phyloP scores from a whole-genome alignment of 1,284 basidiomycete genomes.

The Ceratobasidium sp. region DNA sequence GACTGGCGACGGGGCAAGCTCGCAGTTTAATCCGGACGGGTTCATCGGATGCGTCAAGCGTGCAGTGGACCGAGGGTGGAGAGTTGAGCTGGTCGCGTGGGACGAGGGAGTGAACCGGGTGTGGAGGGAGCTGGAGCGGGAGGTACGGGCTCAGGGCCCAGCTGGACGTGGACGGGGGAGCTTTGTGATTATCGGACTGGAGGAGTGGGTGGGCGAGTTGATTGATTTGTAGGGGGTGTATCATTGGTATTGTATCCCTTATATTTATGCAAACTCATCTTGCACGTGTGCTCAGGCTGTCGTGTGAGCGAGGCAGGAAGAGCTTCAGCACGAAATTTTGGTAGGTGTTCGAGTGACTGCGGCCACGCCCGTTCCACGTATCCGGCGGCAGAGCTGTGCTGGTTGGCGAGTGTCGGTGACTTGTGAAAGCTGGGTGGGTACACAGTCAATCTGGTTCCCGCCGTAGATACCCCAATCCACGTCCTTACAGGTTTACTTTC shows the following conservation, averaged over 20 bases:
- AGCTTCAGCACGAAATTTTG: no score
- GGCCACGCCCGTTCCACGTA: no score
- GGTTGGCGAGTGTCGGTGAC: no score
- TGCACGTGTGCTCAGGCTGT: background rate
- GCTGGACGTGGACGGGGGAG: slow-evolving; percentile 47
- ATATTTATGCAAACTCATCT: slow-evolving; percentile 3
- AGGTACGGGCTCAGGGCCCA: slow-evolving; percentile 54
- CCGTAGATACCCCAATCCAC: background rate
- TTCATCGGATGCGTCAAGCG: slow-evolving; percentile 83
- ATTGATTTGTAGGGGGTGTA: slow-evolving; percentile 40
- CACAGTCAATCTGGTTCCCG: background rate
- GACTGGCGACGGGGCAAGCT: slow-evolving; percentile 86
- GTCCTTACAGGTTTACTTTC: background rate
- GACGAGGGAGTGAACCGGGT: slow-evolving; percentile 75
- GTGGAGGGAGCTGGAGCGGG: slow-evolving; percentile 53
- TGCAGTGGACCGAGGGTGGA: slow-evolving; percentile 84
- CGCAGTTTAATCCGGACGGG: slow-evolving; percentile 86
- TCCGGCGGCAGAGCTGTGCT: background rate
- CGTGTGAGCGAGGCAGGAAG: background rate
- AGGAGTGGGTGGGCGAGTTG: slow-evolving; percentile 65
- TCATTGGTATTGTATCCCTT: slow-evolving; percentile 28
- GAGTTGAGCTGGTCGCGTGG: slow-evolving; percentile 86
- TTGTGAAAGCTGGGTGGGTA: background rate
- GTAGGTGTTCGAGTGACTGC: background rate
- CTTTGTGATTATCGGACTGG: slow-evolving; percentile 61